These are phyloP conservation scores for Podila clonocystis DNA, from an alignment of 192 early-diverging fungal species.

Conservation along the genomic window DNA sequence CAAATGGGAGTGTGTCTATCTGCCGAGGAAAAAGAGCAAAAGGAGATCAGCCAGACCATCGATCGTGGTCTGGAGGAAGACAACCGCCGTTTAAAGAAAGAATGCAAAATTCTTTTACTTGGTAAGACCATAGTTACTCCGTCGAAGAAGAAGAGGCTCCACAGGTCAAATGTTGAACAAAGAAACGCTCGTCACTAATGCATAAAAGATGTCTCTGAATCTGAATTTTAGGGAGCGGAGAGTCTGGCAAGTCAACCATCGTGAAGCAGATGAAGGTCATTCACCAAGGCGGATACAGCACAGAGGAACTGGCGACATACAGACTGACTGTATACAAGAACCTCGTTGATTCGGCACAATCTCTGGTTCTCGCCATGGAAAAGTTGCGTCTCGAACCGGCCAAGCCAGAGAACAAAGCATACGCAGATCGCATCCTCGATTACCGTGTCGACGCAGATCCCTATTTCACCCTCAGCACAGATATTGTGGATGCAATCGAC, in stretches of 20 bases:
- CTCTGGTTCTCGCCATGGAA: conserved; percentile 76
- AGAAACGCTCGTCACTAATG: not conserved
- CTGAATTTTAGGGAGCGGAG: conserved; percentile 75
- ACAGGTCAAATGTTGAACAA: not conserved
- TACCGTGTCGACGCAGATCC: conserved; percentile 67
- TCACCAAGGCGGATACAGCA: conserved; percentile 90
- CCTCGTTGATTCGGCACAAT: conserved; percentile 84
- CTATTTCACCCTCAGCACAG: conserved; percentile 62
- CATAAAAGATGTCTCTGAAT: not conserved
- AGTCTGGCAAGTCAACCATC: conserved; percentile 96
- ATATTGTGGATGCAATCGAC: conserved; percentile 78
- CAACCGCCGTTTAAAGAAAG: conserved; percentile 64
- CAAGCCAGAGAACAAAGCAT: conserved; percentile 58
- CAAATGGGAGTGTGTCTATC: conserved; percentile 75
- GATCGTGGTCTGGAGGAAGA: conserved; percentile 73
- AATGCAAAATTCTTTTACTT: conserved; percentile 79
- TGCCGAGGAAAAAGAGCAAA: conserved; percentile 66
- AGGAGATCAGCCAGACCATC: conserved; percentile 63
- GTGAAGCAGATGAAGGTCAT: conserved; percentile 99
- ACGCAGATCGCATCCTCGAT: conserved; percentile 49
- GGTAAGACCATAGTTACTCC: conserved; percentile 49
- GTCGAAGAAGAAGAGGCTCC: not conserved
- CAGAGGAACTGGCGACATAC: conserved; percentile 80
- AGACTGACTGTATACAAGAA: conserved; percentile 88
- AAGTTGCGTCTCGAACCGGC: conserved; percentile 67